Base-by-base conservation (phyloP, 2,329 filamentous ascomycete genomes). In the Xenosphaeropsis pyriputrescens region DNA sequence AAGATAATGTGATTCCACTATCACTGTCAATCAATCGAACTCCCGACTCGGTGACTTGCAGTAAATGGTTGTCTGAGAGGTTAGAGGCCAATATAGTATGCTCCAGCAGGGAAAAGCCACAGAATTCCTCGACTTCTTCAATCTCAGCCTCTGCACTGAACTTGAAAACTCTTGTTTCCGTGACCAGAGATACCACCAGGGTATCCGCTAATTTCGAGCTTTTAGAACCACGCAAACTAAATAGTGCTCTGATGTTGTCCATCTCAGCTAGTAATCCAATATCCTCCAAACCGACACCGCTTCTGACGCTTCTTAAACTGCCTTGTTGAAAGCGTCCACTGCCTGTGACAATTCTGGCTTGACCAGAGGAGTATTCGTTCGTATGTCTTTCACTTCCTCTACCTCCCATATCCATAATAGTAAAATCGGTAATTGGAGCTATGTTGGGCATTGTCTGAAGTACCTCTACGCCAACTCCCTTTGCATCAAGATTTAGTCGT, bases 331-430 rank as follows among this genome's bases (percentile, higher is more conserved):
- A 91, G 0, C 84, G 86, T 18, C 91, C 91, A 39, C 88, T 95
- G 1, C 86, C 89, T 2, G 89, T 88, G 9, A 98, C 85, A 43
- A 98, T 83, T 30, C 88, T 75, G 34, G 91, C 88, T 58, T 98
- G 89, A 0, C 91, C 91, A 1, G 89, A 94, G 0, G 88, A 93
- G 52, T 94, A 98, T 44, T 91, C 84, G 50, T 91, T 93, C 3
- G 79, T 81, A 41, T 85, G 78, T 7, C 69, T 75, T 45, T 91
- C 81, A 16, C 79, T 79, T 42, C 84, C 79, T 39, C 85, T 70
- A 48, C 85, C 88, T 1, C 88, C 89, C 68, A 96, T 82, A 51
- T 96, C 91, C 85, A 96, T 94, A 13, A 98, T 75, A 1, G 83
- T 79, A 49, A 98, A 95, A 54, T 98, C 91, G 30, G 96, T 62